A percentile compares a stretch with the other conserved stretches of the same genome.
Conservation (phyloP, 2,329 filamentous ascomycete genomes). For the Penicillium sp. region DNA sequence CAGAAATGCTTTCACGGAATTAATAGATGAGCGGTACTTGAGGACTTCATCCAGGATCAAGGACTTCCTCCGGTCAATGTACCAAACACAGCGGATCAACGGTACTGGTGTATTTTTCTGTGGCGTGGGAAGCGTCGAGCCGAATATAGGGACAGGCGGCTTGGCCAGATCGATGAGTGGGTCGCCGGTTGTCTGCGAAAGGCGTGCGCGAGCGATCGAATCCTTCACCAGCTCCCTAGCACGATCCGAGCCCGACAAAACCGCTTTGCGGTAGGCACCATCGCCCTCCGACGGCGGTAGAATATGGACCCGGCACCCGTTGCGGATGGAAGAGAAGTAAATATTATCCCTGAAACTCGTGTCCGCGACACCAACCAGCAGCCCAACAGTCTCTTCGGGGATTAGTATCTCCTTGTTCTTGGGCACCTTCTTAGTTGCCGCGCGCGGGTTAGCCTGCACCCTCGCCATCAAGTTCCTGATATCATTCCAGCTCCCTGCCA, state of each 20-base stretch:
- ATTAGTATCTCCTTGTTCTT: conserved; percentile 31
- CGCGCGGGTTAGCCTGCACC: conserved; percentile 18
- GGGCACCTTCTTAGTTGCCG: conserved; percentile 9
- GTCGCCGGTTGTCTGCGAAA: conserved; percentile 24
- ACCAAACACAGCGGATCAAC: conserved; percentile 32
- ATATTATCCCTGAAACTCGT: conserved; percentile 36
- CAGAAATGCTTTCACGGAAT: conserved; percentile 35
- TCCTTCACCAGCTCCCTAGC: conserved; percentile 31
- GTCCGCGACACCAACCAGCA: conserved; percentile 30
- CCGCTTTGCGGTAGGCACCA: conserved; percentile 31
- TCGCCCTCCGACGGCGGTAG: conserved; percentile 28
- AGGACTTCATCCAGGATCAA: conserved; percentile 13
- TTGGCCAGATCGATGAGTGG: conserved; percentile 30
- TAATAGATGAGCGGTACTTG: conserved; percentile 16
- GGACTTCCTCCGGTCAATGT: conserved; percentile 5
- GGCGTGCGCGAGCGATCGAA: conserved; percentile 23
- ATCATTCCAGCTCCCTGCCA: conserved; percentile 20
- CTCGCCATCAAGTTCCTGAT: conserved; percentile 27
- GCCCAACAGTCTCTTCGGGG: conserved; percentile 34
- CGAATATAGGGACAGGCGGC: conserved; percentile 28
- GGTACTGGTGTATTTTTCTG: conserved; percentile 24
- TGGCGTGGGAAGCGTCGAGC: conserved; percentile 25
- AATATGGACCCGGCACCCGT: conserved; percentile 40
- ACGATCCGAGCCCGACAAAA: conserved; percentile 34
- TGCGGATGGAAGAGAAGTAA: conserved; percentile 32